phyloP scores from a whole-genome alignment of 768 basidiomycete genomes.

The Royoungia palumana region DNA sequence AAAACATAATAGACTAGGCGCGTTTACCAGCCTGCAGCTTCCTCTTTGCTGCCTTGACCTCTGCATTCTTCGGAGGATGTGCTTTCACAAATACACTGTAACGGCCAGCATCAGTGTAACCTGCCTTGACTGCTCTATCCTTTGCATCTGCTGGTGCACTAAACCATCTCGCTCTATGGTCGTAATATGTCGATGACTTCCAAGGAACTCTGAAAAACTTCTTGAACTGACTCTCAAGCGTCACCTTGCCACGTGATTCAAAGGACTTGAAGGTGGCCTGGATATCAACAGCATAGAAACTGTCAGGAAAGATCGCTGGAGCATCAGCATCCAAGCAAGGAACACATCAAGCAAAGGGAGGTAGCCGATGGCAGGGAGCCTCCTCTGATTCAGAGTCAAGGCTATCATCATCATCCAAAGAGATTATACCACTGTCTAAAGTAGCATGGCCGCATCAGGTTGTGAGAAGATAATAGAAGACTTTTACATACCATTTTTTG shows the following conservation, averaged over 20 bases:
- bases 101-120: neutral
- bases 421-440: too few species aligned
- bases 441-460: too few species aligned
- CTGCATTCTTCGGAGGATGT: neutral
- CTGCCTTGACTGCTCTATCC: neutral
- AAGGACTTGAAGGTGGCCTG: neutral
- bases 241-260: neutral
- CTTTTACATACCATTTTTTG: too few species aligned
- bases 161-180: neutral
- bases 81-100: neutral
- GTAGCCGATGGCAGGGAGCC: too few species aligned
- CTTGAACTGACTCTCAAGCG: neutral
- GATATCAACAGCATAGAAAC: neutral
- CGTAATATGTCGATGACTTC: neutral
- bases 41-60: neutral
- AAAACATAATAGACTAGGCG: neutral
- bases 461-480: too few species aligned
- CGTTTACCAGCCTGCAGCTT: neutral
- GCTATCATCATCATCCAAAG: too few species aligned
- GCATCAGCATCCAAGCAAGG: too few species aligned
- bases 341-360: neutral
- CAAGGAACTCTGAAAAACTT: neutral
- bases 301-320: neutral
- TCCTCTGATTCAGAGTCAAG: too few species aligned
- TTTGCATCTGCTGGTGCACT: neutral